These are phyloP conservation scores for Gamsiella multidivaricata DNA, from an alignment of 192 early-diverging fungal genomes.

Conservation along the genomic window DNA sequence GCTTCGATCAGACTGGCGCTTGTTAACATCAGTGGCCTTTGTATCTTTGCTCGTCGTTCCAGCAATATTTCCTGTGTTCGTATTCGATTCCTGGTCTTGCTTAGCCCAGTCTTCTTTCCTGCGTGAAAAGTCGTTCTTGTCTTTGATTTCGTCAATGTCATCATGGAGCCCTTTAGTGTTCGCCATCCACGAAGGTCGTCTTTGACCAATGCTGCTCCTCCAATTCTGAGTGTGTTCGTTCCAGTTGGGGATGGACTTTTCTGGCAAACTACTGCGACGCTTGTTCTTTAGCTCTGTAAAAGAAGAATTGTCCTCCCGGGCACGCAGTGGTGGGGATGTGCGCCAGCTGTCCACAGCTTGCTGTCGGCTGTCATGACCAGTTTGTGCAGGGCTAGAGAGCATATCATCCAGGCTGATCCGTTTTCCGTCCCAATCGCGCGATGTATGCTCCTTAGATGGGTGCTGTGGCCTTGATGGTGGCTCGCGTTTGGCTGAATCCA, in stretches of 20 bases:
- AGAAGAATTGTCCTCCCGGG: not conserved
- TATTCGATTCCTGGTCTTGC: not conserved
- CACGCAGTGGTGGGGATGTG: constrained; percentile 28
- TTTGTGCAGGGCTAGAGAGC: constrained; percentile 6
- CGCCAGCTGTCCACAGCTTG: constrained; percentile 43
- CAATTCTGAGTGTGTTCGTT: constrained; percentile 36
- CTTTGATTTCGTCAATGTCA: not conserved
- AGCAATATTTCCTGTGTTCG: not conserved
- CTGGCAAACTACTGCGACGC: constrained; percentile 52
- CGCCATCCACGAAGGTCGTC: constrained; percentile 41
- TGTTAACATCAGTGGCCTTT: not conserved
- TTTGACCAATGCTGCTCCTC: constrained; percentile 46
- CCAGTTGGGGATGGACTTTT: constrained; percentile 50
- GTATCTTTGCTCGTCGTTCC: not conserved
- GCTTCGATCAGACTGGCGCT: constrained; percentile 32
- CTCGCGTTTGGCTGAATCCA: not conserved
- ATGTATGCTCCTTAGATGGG: not conserved
- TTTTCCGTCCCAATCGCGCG: constrained; percentile 22
- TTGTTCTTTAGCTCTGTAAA: constrained; percentile 42
- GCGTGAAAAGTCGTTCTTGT: constrained; percentile 6
- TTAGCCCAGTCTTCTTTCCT: constrained; percentile 3
- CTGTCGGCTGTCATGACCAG: constrained; percentile 11
- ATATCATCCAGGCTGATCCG: constrained; percentile 47
- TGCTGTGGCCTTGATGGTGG: not conserved
- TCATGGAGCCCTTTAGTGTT: constrained; percentile 8